Percentiles rank a stretch among this genome's conserved stretches.
These are phyloP conservation scores for Apodospora peruviana DNA, from an alignment of 495 filamentous ascomycete genomes.

Conservation along the genomic window DNA sequence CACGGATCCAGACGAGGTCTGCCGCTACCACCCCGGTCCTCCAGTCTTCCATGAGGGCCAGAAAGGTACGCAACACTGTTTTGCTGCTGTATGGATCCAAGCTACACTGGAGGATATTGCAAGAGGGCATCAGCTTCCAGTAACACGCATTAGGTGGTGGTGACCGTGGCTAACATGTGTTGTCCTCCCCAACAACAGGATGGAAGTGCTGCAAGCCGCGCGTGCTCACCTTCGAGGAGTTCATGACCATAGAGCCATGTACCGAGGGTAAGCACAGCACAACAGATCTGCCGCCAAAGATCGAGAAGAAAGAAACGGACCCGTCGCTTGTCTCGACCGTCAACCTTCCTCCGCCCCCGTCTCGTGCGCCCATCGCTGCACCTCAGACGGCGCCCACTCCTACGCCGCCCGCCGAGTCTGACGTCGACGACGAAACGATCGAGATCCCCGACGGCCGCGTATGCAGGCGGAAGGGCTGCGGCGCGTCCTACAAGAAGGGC, in stretches of 20 bases:
- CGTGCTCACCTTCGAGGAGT: constrained; percentile 97
- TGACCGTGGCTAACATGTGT: no score
- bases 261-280: constrained; percentile 90
- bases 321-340: constrained; percentile 26
- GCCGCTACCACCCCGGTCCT: constrained; percentile 87
- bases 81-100: no score
- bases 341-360: constrained; percentile 38
- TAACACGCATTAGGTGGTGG: no score
- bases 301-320: constrained; percentile 46
- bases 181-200: no score
- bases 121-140: no score
- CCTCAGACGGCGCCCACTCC: constrained; percentile 52
- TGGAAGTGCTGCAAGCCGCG: constrained; percentile 99
- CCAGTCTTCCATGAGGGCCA: constrained; percentile 97
- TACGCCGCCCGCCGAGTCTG: constrained; percentile 69
- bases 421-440: constrained; percentile 73
- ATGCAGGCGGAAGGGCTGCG: constrained; percentile 76
- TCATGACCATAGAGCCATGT: constrained; percentile 89
- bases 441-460: constrained; percentile 64
- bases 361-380: constrained; percentile 44
- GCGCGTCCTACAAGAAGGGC: constrained; percentile 54
- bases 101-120: no score
- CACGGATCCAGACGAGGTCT: constrained; percentile 76
- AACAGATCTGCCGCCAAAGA: constrained; percentile 58
- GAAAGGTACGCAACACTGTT: constrained; percentile 92